Base-by-base conservation (phyloP, 805 yeast species). In the Zygoascus biomembranicola region DNA sequence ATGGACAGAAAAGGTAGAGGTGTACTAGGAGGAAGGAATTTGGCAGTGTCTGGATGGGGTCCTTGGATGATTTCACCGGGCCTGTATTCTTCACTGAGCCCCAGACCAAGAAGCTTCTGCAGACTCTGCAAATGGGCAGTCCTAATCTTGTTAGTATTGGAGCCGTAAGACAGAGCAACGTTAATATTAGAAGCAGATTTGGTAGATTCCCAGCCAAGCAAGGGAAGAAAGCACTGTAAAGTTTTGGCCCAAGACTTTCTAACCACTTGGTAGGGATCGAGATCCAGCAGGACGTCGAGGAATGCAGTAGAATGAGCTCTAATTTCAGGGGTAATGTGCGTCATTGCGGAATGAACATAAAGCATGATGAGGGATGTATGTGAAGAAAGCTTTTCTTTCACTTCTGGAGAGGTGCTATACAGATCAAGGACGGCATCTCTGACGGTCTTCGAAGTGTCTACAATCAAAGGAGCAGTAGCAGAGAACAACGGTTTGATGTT, bases 271-370 rank as follows among this genome's bases (percentile, higher is more conserved):
- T 73, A 77, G 2, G 79, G 74, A 26, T 82, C 78, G 52, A 75
- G 69, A 46, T 76, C 72, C n/a, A 89, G 66, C 52, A 90, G 65
- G 2, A 82, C 73, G 42, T 76, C 73, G 26, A 90, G 69, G 60
- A 85, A 87, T 54, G 77, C 79, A 0, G 92, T 79, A 1, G 95
- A 81, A 55, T 87, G 90, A 46, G 80, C 78, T 52, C 96, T 77
- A 28, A 94, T 82, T 3, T 80, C 81, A 1, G 89, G 82, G 32
- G 78, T 78, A 43, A 94, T 85, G 66, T 94, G 97, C 16, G 97
- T 86, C 97, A 94, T 92, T 2, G 96, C 95, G 51, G 92, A 84
- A 60, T 85, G 86, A 16, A 92, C 75, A 66, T 85, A 90, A 32
- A 92, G 74, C n/a, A 86, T 76, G 16, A 73, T 52, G 20, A 60